Conservation (phyloP, 2,329 filamentous ascomycete species). For the Aureobasidium subglaciale region DNA sequence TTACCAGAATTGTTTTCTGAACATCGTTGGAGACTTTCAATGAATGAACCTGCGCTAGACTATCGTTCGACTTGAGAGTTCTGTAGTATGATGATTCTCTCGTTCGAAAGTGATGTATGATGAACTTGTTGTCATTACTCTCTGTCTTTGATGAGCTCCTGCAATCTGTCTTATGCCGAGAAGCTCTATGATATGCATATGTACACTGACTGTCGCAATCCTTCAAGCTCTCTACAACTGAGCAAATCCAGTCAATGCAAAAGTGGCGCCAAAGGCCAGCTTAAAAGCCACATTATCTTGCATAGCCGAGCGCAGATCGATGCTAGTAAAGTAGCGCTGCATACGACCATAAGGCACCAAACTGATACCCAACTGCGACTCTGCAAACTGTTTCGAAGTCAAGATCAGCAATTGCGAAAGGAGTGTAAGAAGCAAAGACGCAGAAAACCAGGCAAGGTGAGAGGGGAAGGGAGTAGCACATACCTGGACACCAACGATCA, state of each 20-base stretch:
- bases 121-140: not conserved
- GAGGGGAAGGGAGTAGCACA: slow-evolving; percentile 18
- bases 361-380: slow-evolving; percentile 44
- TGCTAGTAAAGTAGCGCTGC: slow-evolving; percentile 44
- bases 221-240: not conserved
- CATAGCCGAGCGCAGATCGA: slow-evolving; percentile 46
- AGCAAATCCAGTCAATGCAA: slow-evolving; percentile 62
- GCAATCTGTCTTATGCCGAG: no score
- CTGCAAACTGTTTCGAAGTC: slow-evolving; percentile 35
- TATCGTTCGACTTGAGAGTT: no score
- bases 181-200: not conserved
- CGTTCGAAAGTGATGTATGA: no score
- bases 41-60: no score
- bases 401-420: slow-evolving; percentile 6
- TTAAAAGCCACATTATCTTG: slow-evolving; percentile 58
- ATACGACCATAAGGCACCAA: slow-evolving; percentile 42
- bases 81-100: no score
- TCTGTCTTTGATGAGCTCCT: no score
- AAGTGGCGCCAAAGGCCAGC: slow-evolving; percentile 63
- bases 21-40: no score
- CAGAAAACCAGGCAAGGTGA: no score
- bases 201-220: not conserved
- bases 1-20: no score
- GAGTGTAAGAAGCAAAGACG: not conserved
- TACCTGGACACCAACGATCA: slow-evolving; percentile 59